Conservation (phyloP, 768 basidiomycete species). For the Lentinula raphanica region DNA sequence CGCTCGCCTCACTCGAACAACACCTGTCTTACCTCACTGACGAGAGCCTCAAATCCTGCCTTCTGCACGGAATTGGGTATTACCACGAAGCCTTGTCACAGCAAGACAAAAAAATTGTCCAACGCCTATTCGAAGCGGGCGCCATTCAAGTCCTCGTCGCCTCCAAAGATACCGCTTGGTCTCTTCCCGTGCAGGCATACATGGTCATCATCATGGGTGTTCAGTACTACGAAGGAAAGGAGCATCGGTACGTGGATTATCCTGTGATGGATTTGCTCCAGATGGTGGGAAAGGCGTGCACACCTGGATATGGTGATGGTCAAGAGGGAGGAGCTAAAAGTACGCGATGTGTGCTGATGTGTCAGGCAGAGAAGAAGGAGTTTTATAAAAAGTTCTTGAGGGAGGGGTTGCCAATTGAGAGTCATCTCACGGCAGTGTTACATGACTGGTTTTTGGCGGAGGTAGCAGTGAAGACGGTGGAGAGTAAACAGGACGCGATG, state of each 20-base stretch:
- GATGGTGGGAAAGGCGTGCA: conserved; percentile 99
- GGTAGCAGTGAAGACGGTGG: conserved; percentile 97
- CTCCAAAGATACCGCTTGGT: conserved; percentile 97
- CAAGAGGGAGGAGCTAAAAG: no score
- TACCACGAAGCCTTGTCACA: conserved; percentile 91
- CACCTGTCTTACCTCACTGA: no score
- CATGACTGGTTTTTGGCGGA: conserved; percentile 99
- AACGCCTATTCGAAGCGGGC: conserved; percentile 87
- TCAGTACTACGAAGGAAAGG: conserved; percentile 92
- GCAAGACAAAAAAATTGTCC: conserved; percentile 92
- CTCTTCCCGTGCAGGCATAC: conserved; percentile 86
- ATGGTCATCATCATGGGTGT: conserved; percentile 99
- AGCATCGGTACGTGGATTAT: conserved; percentile 97
- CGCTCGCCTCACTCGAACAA: no score
- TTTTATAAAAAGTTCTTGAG: conserved; percentile 98
- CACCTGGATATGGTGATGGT: conserved; percentile 96
- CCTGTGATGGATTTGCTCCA: conserved; percentile 98
- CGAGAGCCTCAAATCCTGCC: conserved; percentile 64
- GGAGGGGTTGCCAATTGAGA: conserved; percentile 97
- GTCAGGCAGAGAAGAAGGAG: conserved; percentile 95
- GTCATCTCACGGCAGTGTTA: conserved; percentile 81
- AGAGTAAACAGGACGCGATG: conserved; percentile 98
- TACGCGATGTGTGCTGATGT: conserved; percentile 95
- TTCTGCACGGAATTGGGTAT: conserved; percentile 89
- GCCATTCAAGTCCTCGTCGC: conserved; percentile 94